These are phyloP conservation scores for Rhynchospora tenuis DNA, from an alignment of 176 grass and related monocot species.

Conservation along the genomic window DNA sequence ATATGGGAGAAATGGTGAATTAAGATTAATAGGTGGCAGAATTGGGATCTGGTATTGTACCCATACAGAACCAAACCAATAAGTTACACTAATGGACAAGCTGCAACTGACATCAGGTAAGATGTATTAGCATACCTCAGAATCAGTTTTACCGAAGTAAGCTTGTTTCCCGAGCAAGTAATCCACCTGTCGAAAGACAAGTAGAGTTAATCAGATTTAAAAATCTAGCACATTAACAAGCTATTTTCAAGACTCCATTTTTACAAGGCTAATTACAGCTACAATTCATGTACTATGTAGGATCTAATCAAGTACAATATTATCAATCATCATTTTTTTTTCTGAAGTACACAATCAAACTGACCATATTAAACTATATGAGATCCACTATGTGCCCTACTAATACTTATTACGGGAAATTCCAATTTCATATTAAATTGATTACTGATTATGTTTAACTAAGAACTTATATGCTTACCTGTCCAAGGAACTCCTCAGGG, in stretches of 20 bases:
- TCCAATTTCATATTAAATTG: neutral
- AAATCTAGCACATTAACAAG: neutral
- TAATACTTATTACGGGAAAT: neutral
- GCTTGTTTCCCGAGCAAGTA: slow-evolving; percentile 76
- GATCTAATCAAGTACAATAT: neutral
- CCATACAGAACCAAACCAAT: neutral
- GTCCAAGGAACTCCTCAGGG: slow-evolving; percentile 66
- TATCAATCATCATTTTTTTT: neutral
- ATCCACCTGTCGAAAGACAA: slow-evolving; percentile 43
- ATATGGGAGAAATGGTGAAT: neutral
- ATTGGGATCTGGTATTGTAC: neutral
- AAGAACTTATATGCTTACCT: slow-evolving; percentile 25
- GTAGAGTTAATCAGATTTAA: slow-evolving; percentile 2
- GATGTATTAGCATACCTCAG: slow-evolving; percentile 45
- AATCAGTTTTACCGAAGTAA: slow-evolving; percentile 66
- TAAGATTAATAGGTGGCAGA: neutral
- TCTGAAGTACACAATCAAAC: neutral
- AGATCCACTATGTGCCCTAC: neutral
- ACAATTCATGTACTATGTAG: neutral
- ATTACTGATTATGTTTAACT: neutral
- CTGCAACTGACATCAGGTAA: slow-evolving; percentile 14
- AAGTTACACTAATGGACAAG: neutral
- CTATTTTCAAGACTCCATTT: neutral
- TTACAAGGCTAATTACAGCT: neutral
- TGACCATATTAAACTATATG: neutral